Percentiles rank a stretch among this genome's conserved stretches.
phyloP scores from a whole-genome alignment of 2,329 filamentous ascomycete species.

The Aspergillus japonicus region DNA sequence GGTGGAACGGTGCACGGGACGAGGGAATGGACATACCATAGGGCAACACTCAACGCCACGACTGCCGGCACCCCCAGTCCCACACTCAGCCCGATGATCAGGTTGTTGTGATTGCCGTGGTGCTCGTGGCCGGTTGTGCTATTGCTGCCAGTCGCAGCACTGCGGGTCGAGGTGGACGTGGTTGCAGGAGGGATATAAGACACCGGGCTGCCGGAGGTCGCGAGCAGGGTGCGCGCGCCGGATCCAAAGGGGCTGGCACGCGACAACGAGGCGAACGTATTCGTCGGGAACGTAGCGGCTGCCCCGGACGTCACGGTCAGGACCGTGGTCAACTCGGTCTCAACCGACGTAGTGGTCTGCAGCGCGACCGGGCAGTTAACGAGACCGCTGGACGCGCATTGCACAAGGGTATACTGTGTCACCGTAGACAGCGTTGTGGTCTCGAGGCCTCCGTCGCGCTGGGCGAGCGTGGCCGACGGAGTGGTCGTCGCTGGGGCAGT shows the following conservation, averaged over 20 bases:
- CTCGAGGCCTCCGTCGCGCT: background rate
- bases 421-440: slow-evolving; percentile 2
- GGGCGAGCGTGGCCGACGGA: background rate
- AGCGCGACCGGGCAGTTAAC: slow-evolving; percentile 5
- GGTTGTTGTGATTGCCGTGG: background rate
- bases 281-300: background rate
- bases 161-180: too few relatives aligned
- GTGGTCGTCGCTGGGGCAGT: background rate
- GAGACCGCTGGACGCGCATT: background rate
- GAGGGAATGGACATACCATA: slow-evolving; percentile 5
- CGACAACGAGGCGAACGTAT: slow-evolving; percentile 2
- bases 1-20: too few relatives aligned
- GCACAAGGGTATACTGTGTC: slow-evolving; percentile 4
- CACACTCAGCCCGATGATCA: slow-evolving; percentile 10
- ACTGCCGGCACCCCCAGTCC: slow-evolving; percentile 4
- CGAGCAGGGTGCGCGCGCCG: background rate
- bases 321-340: too few relatives aligned
- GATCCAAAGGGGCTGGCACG: slow-evolving; percentile 5
- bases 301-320: background rate
- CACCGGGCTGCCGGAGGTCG: background rate
- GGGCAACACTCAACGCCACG: background rate
- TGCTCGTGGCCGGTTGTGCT: background rate
- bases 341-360: background rate
- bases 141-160: background rate
- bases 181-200: too few relatives aligned